Base-by-base conservation (phyloP, 192 early-diverging fungal genomes). In the Obelidium mucronatum region DNA sequence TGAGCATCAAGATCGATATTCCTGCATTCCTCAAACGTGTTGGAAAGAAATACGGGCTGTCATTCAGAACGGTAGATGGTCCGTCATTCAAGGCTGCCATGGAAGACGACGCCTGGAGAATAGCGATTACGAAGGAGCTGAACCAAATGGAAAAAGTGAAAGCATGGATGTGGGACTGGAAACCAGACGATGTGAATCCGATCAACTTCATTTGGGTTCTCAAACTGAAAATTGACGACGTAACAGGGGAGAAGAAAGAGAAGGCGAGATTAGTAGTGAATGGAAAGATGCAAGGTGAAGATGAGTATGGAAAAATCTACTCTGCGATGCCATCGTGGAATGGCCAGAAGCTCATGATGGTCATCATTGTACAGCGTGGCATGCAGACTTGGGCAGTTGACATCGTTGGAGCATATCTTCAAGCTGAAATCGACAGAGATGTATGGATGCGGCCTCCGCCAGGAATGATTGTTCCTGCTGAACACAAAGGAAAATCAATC, bases 211-310 rank as follows among this genome's bases (percentile, higher is more conserved):
- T 51, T 51, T 51, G 48, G 48, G 48, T 51, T 60, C 31, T 60
- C 13, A 60, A 60, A 28, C 8, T 60, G 31, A 60, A 60, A 28
- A 28, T 60, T 11, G 31, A 60, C 31, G 59, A 60, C 24, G 59
- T 19, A 60, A 60, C 59, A 11, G 59, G 59, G 31, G 59, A 60
- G 59, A 28, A 60, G 26, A 60, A 60, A 28, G 8, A 60, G 13
- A 60, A 60, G 59, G 59, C 11, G 24, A 60, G 59, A 28, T 33
- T 60, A 13, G 59, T 60, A 11, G 26, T 60, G 6, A 28, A 60
- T 28, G 59, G 59, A 26, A 28, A 11, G 11, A 60, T 19, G 26
- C 59, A 60, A 28, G 8, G 8, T 8, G 48, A 8, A 22, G 22
- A 22, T 51, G 48, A 51, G 22, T 51, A 51, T 22, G 48, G 22